These are phyloP conservation scores for Schizothecium vesticola DNA, from an alignment of 495 filamentous ascomycete genomes.

Conservation along the genomic window DNA sequence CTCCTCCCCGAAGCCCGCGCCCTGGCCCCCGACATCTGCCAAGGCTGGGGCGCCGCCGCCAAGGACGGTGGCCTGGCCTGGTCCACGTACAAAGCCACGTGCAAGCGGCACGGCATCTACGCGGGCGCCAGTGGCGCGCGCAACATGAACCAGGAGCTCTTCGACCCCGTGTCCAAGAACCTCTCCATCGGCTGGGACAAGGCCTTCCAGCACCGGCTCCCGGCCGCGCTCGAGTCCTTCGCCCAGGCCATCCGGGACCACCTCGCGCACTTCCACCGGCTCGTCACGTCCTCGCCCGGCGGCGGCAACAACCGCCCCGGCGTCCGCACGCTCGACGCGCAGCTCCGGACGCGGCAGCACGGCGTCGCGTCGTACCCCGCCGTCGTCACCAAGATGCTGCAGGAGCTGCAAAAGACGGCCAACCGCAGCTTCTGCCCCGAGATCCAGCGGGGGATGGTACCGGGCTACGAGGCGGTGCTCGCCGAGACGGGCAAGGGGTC, in stretches of 20 bases:
- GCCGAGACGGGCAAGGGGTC: conserved; percentile 31
- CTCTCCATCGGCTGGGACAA: conserved; percentile 53
- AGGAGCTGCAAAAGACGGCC: conserved; percentile 47
- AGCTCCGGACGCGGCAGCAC: conserved; percentile 41
- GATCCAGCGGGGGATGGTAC: conserved; percentile 42
- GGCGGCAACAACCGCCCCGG: conserved; percentile 18
- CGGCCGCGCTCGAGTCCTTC: conserved; percentile 19
- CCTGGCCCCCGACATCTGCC: conserved; percentile 35
- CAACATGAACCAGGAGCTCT: conserved; percentile 48
- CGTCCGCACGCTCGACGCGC: conserved; percentile 28
- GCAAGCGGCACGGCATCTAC: conserved; percentile 40
- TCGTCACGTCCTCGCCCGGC: conserved; percentile 19
- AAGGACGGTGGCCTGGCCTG: conserved; percentile 46
- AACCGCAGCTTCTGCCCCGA: conserved; percentile 53
- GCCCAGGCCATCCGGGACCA: not conserved
- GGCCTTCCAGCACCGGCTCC: conserved; percentile 40
- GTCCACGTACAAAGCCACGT: conserved; percentile 59
- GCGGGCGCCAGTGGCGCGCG: conserved; percentile 29
- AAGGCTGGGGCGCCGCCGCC: conserved; percentile 46
- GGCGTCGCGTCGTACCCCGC: conserved; percentile 22
- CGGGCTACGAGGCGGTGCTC: conserved; percentile 38
- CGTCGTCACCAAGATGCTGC: conserved; percentile 32
- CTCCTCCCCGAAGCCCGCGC: conserved; percentile 33
- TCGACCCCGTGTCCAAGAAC: conserved; percentile 49
- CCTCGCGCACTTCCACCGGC: conserved; percentile 37